Evolutionary conservation across 2,329 filamentous ascomycete species (phyloP).

Genomic region (Rhytidhysteron rufulum): DNA sequence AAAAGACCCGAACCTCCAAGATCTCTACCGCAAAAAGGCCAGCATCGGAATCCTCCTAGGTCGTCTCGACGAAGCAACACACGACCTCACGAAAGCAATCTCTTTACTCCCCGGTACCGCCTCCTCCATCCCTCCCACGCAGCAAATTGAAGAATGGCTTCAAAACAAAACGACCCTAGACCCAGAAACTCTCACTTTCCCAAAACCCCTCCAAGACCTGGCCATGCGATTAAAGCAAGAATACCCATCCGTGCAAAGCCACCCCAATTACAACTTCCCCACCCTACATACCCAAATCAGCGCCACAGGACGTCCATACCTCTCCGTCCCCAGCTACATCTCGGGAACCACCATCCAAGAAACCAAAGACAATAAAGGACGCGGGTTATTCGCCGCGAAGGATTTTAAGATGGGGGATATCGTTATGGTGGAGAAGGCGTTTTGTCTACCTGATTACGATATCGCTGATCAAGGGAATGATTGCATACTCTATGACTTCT

Average conservation of each 20-base stretch:
- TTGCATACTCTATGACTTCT: constrained; percentile 16
- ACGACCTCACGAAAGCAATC: constrained; percentile 17
- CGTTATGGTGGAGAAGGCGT: constrained; percentile 55
- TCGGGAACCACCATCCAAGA: constrained; percentile 28
- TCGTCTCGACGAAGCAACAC: constrained; percentile 19
- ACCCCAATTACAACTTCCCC: constrained; percentile 13
- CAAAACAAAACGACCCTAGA: constrained; percentile 9
- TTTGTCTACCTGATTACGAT: constrained; percentile 39
- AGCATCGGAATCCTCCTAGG: constrained; percentile 22
- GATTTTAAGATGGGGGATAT: constrained; percentile 50
- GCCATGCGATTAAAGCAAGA: constrained; percentile 20
- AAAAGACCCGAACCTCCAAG: constrained; percentile 4
- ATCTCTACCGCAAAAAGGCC: constrained; percentile 20
- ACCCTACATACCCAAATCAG: not conserved
- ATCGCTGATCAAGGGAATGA: constrained; percentile 17
- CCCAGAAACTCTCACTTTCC: constrained; percentile 8
- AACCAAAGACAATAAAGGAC: constrained; percentile 37
- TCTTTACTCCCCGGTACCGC: constrained; percentile 5
- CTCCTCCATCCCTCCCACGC: constrained; percentile 4
- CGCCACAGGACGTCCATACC: constrained; percentile 11
- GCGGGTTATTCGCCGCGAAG: constrained; percentile 49
- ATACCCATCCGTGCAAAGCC: constrained; percentile 13
- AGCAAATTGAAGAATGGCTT: constrained; percentile 13
- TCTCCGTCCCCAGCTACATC: constrained; percentile 21
- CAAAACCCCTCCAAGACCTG: constrained; percentile 15